Percentiles rank a stretch among this genome's conserved stretches.
phyloP scores from a whole-genome alignment of 495 filamentous ascomycete genomes.

The Immersiella caudata region DNA sequence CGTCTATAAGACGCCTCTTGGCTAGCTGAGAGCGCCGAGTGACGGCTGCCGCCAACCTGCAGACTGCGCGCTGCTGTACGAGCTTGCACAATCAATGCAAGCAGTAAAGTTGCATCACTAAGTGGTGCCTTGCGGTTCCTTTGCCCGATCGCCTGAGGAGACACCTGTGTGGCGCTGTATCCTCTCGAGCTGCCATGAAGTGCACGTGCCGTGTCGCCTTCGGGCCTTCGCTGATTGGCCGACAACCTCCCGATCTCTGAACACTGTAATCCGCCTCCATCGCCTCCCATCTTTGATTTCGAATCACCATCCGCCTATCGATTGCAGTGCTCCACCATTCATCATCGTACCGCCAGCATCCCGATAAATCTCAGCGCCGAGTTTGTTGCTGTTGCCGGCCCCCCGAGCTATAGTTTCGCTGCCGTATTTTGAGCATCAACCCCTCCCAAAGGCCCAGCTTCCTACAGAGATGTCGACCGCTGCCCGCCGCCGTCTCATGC shows the following conservation, averaged over 20 bases:
- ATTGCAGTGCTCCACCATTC: neutral
- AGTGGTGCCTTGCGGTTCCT: neutral
- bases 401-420: neutral
- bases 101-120: neutral
- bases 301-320: slow-evolving; percentile 17
- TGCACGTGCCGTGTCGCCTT: neutral
- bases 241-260: neutral
- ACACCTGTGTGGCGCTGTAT: too few species aligned
- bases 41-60: neutral
- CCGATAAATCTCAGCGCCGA: neutral
- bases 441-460: neutral
- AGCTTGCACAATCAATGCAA: neutral
- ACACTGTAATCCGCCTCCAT: neutral
- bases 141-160: neutral
- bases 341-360: neutral
- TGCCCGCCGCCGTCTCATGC: slow-evolving; percentile 92
- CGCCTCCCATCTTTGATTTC: slow-evolving; percentile 6
- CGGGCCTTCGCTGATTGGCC: slow-evolving; percentile 8
- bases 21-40: neutral
- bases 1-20: neutral
- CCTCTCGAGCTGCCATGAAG: neutral
- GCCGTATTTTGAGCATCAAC: neutral
- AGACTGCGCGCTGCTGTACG: neutral
- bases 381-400: neutral
- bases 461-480: slow-evolving; percentile 78